Percentiles rank a stretch among this genome's conserved stretches.
These are phyloP conservation scores for Fusarium austroafricanum DNA, from an alignment of 2,329 filamentous ascomycete species.

Conservation along the genomic window DNA sequence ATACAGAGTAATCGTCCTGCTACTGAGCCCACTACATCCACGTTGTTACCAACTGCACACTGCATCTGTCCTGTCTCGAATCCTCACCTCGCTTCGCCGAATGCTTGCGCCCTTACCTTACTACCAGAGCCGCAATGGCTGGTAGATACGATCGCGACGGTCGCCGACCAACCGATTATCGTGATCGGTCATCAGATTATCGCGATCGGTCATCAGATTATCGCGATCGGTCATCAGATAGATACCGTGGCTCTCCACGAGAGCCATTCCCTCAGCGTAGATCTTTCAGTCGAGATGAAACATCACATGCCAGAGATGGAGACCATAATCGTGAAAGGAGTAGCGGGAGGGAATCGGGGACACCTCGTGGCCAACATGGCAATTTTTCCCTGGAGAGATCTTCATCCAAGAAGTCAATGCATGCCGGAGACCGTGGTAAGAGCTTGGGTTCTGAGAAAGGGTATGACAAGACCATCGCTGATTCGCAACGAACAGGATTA, in stretches of 20 bases:
- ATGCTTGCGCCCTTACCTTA: constrained; percentile 24
- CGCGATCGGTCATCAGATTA: neutral
- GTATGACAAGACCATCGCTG: neutral
- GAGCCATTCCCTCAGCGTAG: constrained; percentile 12
- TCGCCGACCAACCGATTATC: constrained; percentile 5
- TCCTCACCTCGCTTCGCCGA: constrained; percentile 3
- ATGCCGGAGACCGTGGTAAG: constrained; percentile 33
- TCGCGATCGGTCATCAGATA: constrained; percentile 22
- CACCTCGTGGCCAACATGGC: neutral
- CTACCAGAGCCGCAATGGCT: constrained; percentile 39
- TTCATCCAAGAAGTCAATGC: constrained; percentile 7
- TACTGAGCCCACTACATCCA: neutral
- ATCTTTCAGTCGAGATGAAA: constrained; percentile 24
- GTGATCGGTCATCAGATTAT: neutral
- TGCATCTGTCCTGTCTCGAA: neutral
- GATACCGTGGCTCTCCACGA: constrained; percentile 11
- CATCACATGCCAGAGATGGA: neutral
- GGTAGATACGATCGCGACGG: constrained; percentile 34
- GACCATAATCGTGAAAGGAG: constrained; percentile 16
- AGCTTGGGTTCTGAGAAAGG: neutral
- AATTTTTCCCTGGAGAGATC: constrained; percentile 8
- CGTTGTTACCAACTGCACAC: neutral
- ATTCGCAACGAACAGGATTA: constrained; percentile 9
- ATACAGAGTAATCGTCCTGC: neutral
- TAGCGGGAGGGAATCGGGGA: constrained; percentile 1